Evolutionary conservation across 192 early-diverging fungal species (phyloP), one percentile per base, ranked within the genome.

Genomic region (Umbelopsis isabellina): DNA sequence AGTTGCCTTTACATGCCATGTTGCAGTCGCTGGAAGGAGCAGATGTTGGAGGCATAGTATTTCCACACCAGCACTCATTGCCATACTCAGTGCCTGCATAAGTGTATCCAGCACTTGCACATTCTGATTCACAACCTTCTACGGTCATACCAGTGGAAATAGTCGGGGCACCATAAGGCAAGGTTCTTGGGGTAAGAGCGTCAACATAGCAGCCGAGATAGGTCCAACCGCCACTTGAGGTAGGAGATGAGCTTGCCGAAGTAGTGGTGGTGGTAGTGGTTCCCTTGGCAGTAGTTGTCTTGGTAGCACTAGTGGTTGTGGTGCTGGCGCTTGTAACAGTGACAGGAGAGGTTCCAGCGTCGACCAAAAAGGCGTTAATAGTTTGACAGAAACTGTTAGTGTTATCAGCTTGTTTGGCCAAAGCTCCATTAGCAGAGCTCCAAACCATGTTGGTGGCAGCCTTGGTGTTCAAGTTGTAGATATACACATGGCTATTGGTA

Each of bases 401-500:
- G 27, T 72, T 72, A 46, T 72, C 70, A 10, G 70, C 70, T 58
- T 52, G 51, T 22, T 48, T 61, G 10, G 70, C 70, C 46, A 35
- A 47, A 35, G 25, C 47, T n/a, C 30, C 46, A 15, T 61, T 72
- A 12, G 51, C 44, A 21, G 51, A 46, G 25, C 70, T 53, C 45
- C 49, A 51, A 15, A 72, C 46, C 70, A 72, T 72, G 49, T 61
- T 48, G 15, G 52, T 58, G 15, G 53, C 21, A 46, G 51, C 70
- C 46, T 72, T 72, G n/a, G 70, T 72, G 47, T 72, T 72, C 30
- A 72, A 13, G 48, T 72, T 72, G 70, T 72, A 72, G 0, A 72
- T 13, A 21, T 58, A 72, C 0, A 72, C n/a, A 2, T 49, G 18
- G 12, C 37, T 61, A 46, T 61, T 65, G 1, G 51, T 33, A 20